Evolutionary conservation across 345 rosid species (phyloP).

Genomic region (Brassica rapa): DNA sequence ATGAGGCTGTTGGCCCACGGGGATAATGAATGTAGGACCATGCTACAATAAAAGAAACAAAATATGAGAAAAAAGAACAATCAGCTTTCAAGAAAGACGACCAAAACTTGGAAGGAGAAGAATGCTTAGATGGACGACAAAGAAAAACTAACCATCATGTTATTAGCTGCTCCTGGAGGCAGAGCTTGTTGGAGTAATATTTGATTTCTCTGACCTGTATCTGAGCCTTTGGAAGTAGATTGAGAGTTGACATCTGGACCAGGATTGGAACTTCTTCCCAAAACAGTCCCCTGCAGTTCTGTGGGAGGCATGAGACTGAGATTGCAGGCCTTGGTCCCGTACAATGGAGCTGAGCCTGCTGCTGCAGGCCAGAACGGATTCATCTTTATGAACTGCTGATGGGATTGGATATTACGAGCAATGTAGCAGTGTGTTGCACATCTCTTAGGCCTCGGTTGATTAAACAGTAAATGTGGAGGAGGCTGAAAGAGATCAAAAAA

Average conservation of each 20-base stretch:
- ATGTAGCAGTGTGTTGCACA: constrained; percentile 96
- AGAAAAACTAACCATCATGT: constrained; percentile 64
- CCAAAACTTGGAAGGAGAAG: not conserved
- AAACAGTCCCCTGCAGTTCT: constrained; percentile 60
- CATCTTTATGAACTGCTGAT: constrained; percentile 79
- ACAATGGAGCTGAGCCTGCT: constrained; percentile 70
- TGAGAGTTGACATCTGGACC: constrained; percentile 64
- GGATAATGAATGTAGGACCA: constrained; percentile 81
- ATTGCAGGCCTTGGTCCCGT: constrained; percentile 77
- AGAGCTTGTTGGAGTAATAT: constrained; percentile 80
- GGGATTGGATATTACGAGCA: constrained; percentile 70
- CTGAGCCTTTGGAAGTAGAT: constrained; percentile 53
- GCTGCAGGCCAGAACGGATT: constrained; percentile 93
- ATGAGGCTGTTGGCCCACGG: constrained; percentile 83
- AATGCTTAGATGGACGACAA: not conserved
- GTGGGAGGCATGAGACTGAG: constrained; percentile 72
- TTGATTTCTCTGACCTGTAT: constrained; percentile 76
- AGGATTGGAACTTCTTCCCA: constrained; percentile 53
- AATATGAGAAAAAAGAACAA: not conserved
- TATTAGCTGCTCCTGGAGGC: constrained; percentile 75
- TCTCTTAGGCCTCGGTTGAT: constrained; percentile 82
- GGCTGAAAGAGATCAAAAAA: constrained; percentile 52
- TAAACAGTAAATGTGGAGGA: constrained; percentile 68
- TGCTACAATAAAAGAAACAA: constrained; percentile 52
- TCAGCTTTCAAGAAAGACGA: not conserved